Evolutionary conservation across 1,284 basidiomycete genomes (phyloP).

Genomic region (Tilletia walkeri): DNA sequence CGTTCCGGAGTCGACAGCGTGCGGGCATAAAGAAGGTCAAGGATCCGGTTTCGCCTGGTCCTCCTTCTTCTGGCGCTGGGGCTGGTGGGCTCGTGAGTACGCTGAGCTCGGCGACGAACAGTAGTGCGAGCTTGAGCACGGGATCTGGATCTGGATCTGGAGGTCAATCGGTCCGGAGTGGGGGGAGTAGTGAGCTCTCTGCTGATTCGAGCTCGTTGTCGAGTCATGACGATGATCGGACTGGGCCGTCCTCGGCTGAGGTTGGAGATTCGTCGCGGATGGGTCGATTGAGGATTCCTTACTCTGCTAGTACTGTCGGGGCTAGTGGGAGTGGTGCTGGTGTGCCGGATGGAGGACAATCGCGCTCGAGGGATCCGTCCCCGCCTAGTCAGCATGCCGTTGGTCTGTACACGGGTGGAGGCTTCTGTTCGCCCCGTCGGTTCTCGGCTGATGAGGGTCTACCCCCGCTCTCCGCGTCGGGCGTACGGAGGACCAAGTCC

Average conservation of each 20-base stretch:
- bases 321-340: slow-evolving; percentile 16
- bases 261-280: background rate
- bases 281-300: background rate
- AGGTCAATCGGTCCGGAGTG: background rate
- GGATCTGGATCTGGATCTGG: background rate
- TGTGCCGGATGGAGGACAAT: background rate
- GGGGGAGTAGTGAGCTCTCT: background rate
- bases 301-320: background rate
- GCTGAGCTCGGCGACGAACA: slow-evolving; percentile 2
- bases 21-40: slow-evolving; percentile 14
- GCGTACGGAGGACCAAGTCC: slow-evolving; percentile 4
- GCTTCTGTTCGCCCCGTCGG: background rate
- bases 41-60: background rate
- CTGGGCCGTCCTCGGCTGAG: background rate
- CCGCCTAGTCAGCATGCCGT: slow-evolving; percentile 37
- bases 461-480: background rate
- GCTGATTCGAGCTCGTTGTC: slow-evolving; percentile 7
- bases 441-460: slow-evolving; percentile 2
- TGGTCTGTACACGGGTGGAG: slow-evolving; percentile 33
- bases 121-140: slow-evolving; percentile 12
- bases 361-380: slow-evolving; percentile 29
- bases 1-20: slow-evolving; percentile 12
- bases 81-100: background rate
- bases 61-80: background rate
- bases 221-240: slow-evolving; percentile 10